A percentile compares a stretch with the other conserved stretches of the same genome.
These are phyloP conservation scores for Sclerotinia minor DNA, from an alignment of 2,329 filamentous ascomycete species.

Conservation along the genomic window DNA sequence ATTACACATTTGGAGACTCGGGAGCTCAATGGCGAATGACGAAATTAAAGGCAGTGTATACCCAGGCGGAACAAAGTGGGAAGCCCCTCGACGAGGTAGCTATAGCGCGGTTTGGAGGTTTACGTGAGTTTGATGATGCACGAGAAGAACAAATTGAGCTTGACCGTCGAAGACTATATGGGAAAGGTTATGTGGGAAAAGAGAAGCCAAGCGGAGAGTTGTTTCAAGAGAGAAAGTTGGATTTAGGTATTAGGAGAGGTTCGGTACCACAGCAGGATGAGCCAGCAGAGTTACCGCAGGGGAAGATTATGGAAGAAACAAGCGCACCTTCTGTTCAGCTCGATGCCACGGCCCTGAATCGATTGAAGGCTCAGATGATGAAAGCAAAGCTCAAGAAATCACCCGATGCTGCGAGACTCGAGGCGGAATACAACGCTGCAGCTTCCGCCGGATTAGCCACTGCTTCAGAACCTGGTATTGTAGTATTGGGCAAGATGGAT, in stretches of 20 bases:
- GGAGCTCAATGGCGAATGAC: constrained; percentile 97
- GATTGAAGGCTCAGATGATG: constrained; percentile 91
- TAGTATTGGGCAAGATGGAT: constrained; percentile 85
- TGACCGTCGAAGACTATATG: constrained; percentile 79
- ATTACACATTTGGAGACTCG: constrained; percentile 84
- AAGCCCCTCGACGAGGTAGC: constrained; percentile 80
- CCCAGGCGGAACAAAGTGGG: constrained; percentile 71
- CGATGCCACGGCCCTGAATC: constrained; percentile 80
- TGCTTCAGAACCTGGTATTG: constrained; percentile 59
- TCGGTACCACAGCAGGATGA: constrained; percentile 41
- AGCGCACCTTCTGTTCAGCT: constrained; percentile 53
- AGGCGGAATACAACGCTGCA: constrained; percentile 80
- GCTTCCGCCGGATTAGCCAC: constrained; percentile 58
- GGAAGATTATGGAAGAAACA: constrained; percentile 58
- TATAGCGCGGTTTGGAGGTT: constrained; percentile 73
- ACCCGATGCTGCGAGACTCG: constrained; percentile 72
- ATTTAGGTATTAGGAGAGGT: constrained; percentile 52
- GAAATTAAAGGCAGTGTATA: constrained; percentile 83
- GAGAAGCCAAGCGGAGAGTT: constrained; percentile 86
- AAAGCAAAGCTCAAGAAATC: constrained; percentile 85
- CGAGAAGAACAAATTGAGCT: constrained; percentile 91
- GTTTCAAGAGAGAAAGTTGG: constrained; percentile 71
- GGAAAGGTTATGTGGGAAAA: constrained; percentile 79
- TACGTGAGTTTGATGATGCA: constrained; percentile 87
- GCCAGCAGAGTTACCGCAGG: constrained; percentile 50